These are phyloP conservation scores for Aspergillus versicolor DNA, from an alignment of 2,329 filamentous ascomycete genomes.

Conservation along the genomic window DNA sequence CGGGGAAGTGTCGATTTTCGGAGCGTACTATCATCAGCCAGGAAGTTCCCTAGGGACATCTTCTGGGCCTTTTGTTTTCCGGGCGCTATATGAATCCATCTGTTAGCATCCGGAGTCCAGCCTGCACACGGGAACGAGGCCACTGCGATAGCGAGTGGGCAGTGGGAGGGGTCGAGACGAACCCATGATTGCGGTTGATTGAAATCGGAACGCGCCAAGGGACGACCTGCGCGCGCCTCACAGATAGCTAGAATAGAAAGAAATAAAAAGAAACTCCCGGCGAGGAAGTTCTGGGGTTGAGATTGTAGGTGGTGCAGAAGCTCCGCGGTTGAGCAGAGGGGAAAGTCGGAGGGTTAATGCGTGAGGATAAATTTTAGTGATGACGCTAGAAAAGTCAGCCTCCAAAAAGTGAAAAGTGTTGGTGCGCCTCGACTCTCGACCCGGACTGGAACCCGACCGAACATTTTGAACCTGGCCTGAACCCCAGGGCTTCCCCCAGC, in stretches of 20 bases:
- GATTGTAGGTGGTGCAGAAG: conserved; percentile 21
- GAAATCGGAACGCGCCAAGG: conserved; percentile 38
- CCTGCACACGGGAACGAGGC: conserved; percentile 10
- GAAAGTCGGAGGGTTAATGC: conserved; percentile 36
- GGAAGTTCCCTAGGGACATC: conserved; percentile 96
- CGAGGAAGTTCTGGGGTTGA: conserved; percentile 22
- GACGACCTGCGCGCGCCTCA: conserved; percentile 41
- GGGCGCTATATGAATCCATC: conserved; percentile 62
- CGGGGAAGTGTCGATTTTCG: conserved; percentile 11
- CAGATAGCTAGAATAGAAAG: conserved; percentile 23
- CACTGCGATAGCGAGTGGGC: conserved; percentile 7
- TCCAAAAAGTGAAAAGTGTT: conserved; percentile 31
- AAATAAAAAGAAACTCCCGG: conserved; percentile 18
- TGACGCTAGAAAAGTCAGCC: conserved; percentile 44
- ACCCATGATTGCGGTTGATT: conserved; percentile 61
- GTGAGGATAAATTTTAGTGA: conserved; percentile 44
- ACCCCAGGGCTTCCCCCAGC: conserved; percentile 18
- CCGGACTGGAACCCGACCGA: conserved; percentile 10
- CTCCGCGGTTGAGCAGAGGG: conserved; percentile 27
- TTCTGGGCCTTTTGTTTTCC: conserved; percentile 93
- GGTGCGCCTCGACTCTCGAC: conserved; percentile 25
- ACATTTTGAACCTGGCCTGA: conserved; percentile 10
- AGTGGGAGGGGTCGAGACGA: conserved; percentile 27
- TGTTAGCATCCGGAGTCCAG: conserved; percentile 44
- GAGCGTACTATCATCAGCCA: conserved; percentile 81